Conservation (phyloP, 2,329 filamentous ascomycete genomes). For the Sarocladium brachiariae region DNA sequence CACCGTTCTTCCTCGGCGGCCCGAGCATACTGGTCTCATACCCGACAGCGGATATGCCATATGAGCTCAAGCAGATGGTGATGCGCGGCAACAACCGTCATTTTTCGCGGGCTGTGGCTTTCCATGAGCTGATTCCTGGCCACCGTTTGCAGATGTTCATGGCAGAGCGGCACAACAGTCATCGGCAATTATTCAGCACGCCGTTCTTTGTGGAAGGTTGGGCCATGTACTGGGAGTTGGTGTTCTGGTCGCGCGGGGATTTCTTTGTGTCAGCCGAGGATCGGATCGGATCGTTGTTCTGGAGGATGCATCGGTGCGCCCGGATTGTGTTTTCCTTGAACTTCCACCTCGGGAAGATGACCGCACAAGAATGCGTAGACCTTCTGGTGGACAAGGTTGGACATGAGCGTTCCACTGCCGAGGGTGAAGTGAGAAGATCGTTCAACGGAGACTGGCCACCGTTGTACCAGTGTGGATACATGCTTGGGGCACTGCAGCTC, state of each 20-base stretch:
- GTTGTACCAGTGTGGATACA: slow-evolving; percentile 53
- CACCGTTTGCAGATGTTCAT: slow-evolving; percentile 48
- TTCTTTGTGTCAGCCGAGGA: slow-evolving; percentile 45
- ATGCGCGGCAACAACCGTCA: slow-evolving; percentile 53
- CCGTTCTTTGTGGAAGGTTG: slow-evolving; percentile 56
- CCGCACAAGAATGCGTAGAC: slow-evolving; percentile 47
- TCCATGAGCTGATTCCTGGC: slow-evolving; percentile 55
- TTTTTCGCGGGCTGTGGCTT: slow-evolving; percentile 51
- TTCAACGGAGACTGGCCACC: slow-evolving; percentile 50
- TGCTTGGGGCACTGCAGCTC: slow-evolving; percentile 52
- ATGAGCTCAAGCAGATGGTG: slow-evolving; percentile 50
- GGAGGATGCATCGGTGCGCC: slow-evolving; percentile 56
- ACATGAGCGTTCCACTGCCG: slow-evolving; percentile 52
- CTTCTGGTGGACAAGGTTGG: slow-evolving; percentile 49
- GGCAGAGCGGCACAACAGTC: slow-evolving; percentile 37
- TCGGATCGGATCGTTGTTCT: slow-evolving; percentile 51
- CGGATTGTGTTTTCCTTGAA: slow-evolving; percentile 52
- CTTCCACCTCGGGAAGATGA: slow-evolving; percentile 50
- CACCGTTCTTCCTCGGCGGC: slow-evolving; percentile 55
- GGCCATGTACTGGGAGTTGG: slow-evolving; percentile 56
- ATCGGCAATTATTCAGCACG: slow-evolving; percentile 46
- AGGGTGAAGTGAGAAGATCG: slow-evolving; percentile 52
- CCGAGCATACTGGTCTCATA: slow-evolving; percentile 48
- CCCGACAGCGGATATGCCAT: slow-evolving; percentile 43
- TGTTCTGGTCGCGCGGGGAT: slow-evolving; percentile 46